Conservation (phyloP, 73 alveolate genomes). For the Urostyla sp. region DNA sequence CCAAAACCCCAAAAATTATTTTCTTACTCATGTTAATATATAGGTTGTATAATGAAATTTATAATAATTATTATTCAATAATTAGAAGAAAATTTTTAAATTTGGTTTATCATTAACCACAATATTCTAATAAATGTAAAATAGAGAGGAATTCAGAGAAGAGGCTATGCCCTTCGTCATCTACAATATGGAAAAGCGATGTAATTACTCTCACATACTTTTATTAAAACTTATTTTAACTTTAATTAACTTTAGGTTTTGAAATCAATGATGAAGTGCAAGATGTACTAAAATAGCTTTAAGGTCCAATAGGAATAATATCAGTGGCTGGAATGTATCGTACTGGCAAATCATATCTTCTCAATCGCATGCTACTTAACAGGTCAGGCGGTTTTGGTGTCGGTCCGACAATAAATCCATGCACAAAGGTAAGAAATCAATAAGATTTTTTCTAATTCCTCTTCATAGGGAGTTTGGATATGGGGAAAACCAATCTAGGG, state of each 20-base stretch:
- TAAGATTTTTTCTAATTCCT: not conserved
- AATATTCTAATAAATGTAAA: too few species aligned
- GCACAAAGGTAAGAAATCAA: conserved; percentile 83
- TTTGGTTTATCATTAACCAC: too few species aligned
- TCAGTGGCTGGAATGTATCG: conserved; percentile 96
- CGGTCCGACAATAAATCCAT: conserved; percentile 79
- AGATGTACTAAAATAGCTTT: conserved; percentile 76
- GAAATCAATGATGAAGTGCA: conserved; percentile 83
- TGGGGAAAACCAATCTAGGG: conserved; percentile 95
- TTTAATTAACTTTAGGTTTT: conserved; percentile 21
- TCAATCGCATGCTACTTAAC: conserved; percentile 91
- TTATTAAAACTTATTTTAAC: not conserved
- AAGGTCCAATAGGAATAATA: conserved; percentile 90
- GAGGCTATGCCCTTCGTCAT: conserved; percentile 57
- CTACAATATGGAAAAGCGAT: conserved; percentile 12
- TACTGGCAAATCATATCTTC: conserved; percentile 95
- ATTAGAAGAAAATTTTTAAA: too few species aligned
- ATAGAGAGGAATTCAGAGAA: conserved; percentile 26
- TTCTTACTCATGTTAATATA: too few species aligned
- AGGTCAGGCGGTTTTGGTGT: conserved; percentile 79
- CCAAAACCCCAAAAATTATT: too few species aligned
- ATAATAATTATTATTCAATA: too few species aligned
- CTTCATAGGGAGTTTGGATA: conserved; percentile 85
- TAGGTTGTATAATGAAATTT: too few species aligned
- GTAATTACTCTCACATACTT: not conserved